Conservation (phyloP, 2,329 filamentous ascomycete genomes). For the Neurospora crassa region DNA sequence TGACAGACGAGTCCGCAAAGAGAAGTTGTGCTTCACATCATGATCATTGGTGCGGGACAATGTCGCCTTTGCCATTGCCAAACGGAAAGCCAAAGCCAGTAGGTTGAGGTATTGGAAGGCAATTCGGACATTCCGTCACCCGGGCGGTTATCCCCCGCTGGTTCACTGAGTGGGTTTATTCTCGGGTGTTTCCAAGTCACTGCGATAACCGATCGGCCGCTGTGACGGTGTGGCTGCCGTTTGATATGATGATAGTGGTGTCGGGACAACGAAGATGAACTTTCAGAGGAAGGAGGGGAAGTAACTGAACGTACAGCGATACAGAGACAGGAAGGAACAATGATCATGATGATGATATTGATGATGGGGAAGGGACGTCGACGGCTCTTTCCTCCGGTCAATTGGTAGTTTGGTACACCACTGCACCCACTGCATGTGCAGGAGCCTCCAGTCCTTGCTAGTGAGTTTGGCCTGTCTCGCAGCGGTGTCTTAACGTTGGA, state of each 20-base stretch:
- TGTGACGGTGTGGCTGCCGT: background rate
- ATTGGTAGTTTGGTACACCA: background rate
- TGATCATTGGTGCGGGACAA: background rate
- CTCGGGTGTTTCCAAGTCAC: background rate
- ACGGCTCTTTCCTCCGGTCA: background rate
- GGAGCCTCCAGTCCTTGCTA: background rate
- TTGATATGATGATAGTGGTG: background rate
- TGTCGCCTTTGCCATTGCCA: background rate
- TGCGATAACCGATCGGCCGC: background rate
- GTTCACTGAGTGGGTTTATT: background rate
- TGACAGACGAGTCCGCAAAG: background rate
- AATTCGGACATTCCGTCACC: background rate
- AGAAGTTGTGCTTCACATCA: background rate
- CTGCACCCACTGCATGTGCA: too few species aligned
- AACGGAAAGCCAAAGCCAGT: background rate
- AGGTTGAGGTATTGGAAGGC: background rate
- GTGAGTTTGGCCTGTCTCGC: background rate
- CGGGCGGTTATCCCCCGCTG: background rate
- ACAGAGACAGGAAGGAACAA: background rate
- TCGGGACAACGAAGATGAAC: background rate
- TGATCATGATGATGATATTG: background rate
- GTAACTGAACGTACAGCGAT: background rate
- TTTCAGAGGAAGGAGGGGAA: background rate
- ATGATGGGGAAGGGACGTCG: background rate
- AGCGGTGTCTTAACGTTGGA: background rate